phyloP scores from a whole-genome alignment of 192 early-diverging fungal genomes.

The Backusella tuberculispora region DNA sequence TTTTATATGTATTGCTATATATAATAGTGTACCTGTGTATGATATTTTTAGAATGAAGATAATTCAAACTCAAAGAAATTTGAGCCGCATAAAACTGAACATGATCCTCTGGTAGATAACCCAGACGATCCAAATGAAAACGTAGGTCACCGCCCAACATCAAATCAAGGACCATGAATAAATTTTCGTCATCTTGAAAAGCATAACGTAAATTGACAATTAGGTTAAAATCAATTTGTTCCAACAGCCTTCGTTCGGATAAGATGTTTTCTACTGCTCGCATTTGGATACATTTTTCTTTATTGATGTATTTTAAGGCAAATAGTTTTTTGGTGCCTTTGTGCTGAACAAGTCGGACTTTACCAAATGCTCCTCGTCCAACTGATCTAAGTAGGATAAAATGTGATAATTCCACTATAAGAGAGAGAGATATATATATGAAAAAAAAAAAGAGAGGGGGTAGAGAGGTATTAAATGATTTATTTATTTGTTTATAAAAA shows the following conservation, averaged over 20 bases:
- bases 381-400: slow-evolving; percentile 89
- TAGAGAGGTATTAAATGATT: background rate
- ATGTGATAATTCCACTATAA: slow-evolving; percentile 58
- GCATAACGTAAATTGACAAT: slow-evolving; percentile 92
- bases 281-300: slow-evolving; percentile 89
- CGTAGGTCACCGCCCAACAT: slow-evolving; percentile 95
- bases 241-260: slow-evolving; percentile 85
- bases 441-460: background rate
- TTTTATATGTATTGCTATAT: background rate
- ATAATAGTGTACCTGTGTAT: slow-evolving; percentile 59
- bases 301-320: slow-evolving; percentile 97
- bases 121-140: slow-evolving; percentile 80
- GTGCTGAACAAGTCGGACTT: slow-evolving; percentile 92
- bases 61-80: slow-evolving; percentile 62
- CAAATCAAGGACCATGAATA: slow-evolving; percentile 93
- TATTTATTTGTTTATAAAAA: too few species aligned
- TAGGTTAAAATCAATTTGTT: slow-evolving; percentile 83
- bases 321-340: slow-evolving; percentile 77
- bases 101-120: slow-evolving; percentile 63
- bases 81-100: slow-evolving; percentile 76
- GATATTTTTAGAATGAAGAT: slow-evolving; percentile 70
- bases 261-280: slow-evolving; percentile 88
- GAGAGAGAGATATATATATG: background rate
- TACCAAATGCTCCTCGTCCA: slow-evolving; percentile 95
- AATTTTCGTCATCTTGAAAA: slow-evolving; percentile 92